These are phyloP conservation scores for Pseudocercospora ulei DNA, from an alignment of 2,329 filamentous ascomycete genomes.

Conservation along the genomic window DNA sequence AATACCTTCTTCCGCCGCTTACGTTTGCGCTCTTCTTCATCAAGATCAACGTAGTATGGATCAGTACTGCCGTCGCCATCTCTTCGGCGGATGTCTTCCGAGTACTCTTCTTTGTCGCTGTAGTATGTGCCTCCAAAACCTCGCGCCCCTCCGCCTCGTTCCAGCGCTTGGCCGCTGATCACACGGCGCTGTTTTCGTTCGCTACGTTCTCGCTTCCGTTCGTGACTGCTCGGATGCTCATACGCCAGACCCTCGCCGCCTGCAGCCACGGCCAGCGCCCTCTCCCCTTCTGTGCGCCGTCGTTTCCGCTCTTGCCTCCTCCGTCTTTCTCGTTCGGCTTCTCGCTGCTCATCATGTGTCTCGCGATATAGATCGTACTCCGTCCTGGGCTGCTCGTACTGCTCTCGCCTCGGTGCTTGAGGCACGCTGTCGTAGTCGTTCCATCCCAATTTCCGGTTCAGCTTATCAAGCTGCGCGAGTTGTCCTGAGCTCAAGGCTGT, in stretches of 20 bases:
- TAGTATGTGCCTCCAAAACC: constrained; percentile 25
- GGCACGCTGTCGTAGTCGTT: constrained; percentile 43
- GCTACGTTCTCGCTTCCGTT: constrained; percentile 21
- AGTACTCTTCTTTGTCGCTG: constrained; percentile 35
- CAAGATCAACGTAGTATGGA: constrained; percentile 29
- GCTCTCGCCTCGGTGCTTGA: constrained; percentile 33
- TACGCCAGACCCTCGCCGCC: constrained; percentile 28
- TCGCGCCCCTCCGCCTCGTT: constrained; percentile 30
- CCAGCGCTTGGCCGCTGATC: constrained; percentile 42
- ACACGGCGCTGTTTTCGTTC: constrained; percentile 36
- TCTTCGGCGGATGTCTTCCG: constrained; percentile 37
- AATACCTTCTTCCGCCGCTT: constrained; percentile 48
- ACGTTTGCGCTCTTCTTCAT: constrained; percentile 37
- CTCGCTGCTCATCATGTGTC: constrained; percentile 35
- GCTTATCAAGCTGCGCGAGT: constrained; percentile 55
- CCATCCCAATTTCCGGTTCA: constrained; percentile 49
- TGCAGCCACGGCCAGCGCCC: constrained; percentile 28
- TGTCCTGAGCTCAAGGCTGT: constrained; percentile 47
- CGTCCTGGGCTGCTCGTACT: constrained; percentile 30
- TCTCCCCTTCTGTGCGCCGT: constrained; percentile 38
- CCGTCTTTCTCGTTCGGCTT: constrained; percentile 26
- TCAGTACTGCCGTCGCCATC: constrained; percentile 34
- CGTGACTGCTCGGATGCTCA: constrained; percentile 22
- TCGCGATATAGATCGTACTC: constrained; percentile 27
- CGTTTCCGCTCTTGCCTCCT: constrained; percentile 37